These are phyloP conservation scores for Conoideocrella luteorostrata DNA, from an alignment of 2,329 filamentous ascomycete species.

Conservation along the genomic window DNA sequence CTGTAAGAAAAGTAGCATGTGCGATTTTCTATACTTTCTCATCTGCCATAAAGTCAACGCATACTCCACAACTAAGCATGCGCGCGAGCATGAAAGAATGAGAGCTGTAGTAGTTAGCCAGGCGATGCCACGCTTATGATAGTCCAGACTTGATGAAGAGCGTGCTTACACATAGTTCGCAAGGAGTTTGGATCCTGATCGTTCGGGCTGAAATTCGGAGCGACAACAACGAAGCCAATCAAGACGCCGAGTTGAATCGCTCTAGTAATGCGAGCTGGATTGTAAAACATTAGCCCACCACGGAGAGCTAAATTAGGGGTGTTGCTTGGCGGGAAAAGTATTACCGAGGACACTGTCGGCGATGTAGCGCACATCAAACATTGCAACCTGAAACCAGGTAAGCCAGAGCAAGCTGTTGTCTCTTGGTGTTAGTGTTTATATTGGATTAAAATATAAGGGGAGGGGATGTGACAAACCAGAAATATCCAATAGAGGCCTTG, in stretches of 20 bases:
- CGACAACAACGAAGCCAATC: conserved; percentile 58
- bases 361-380: conserved; percentile 61
- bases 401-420: conserved; percentile 58
- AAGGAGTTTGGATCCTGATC: conserved; percentile 32
- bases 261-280: conserved; percentile 43
- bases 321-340: too few species aligned
- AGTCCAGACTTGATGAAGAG: too few species aligned
- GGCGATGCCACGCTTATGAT: too few species aligned
- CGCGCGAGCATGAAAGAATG: conserved; percentile 45
- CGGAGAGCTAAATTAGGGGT: too few species aligned
- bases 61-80: conserved; percentile 50
- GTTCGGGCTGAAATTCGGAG: conserved; percentile 36
- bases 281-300: too few species aligned
- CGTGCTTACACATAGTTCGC: conserved; percentile 31
- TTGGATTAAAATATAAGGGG: too few species aligned
- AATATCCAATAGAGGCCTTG: conserved; percentile 29
- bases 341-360: conserved; percentile 56
- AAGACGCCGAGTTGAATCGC: conserved; percentile 57
- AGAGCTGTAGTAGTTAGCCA: too few species aligned
- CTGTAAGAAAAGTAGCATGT: conserved; percentile 28
- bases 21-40: conserved; percentile 31
- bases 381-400: conserved; percentile 58
- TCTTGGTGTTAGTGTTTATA: too few species aligned
- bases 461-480: too few species aligned
- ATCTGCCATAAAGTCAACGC: conserved; percentile 38